These are phyloP conservation scores for Rubroshorea leprosula DNA, from an alignment of 345 rosid species.

Conservation along the genomic window DNA sequence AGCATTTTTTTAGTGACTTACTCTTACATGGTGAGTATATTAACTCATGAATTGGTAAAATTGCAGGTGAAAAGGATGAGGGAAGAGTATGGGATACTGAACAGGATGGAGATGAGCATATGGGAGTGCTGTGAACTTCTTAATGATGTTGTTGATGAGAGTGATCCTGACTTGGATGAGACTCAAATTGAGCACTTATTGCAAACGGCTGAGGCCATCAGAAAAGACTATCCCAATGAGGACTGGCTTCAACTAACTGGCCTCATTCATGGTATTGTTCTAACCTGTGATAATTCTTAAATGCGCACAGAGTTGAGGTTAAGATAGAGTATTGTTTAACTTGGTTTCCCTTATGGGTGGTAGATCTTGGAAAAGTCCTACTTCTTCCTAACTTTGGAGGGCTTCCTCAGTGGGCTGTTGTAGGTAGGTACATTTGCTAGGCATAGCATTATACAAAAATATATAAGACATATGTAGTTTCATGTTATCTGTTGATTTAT, in stretches of 20 bases:
- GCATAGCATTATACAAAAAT: slow-evolving; percentile 30
- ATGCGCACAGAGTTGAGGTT: not conserved
- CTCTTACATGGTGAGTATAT: not conserved
- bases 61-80: slow-evolving; percentile 45
- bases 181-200: slow-evolving; percentile 59
- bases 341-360: not conserved
- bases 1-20: not conserved
- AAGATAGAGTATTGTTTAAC: not conserved
- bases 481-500: slow-evolving; percentile 1
- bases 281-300: not conserved
- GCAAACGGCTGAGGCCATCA: slow-evolving; percentile 64
- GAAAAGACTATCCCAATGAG: slow-evolving; percentile 52
- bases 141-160: slow-evolving; percentile 59
- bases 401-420: slow-evolving; percentile 66
- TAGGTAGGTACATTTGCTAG: slow-evolving; percentile 30
- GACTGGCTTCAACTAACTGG: slow-evolving; percentile 66
- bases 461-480: not conserved
- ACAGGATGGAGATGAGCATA: slow-evolving; percentile 54
- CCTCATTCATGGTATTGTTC: slow-evolving; percentile 46
- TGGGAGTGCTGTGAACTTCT: slow-evolving; percentile 74
- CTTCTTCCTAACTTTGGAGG: slow-evolving; percentile 48
- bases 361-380: slow-evolving; percentile 67
- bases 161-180: slow-evolving; percentile 71
- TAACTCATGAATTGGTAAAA: not conserved
- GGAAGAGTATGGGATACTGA: slow-evolving; percentile 39